phyloP scores from a whole-genome alignment of 352 stramenopile species.

The Globisporangium echinulatum region DNA sequence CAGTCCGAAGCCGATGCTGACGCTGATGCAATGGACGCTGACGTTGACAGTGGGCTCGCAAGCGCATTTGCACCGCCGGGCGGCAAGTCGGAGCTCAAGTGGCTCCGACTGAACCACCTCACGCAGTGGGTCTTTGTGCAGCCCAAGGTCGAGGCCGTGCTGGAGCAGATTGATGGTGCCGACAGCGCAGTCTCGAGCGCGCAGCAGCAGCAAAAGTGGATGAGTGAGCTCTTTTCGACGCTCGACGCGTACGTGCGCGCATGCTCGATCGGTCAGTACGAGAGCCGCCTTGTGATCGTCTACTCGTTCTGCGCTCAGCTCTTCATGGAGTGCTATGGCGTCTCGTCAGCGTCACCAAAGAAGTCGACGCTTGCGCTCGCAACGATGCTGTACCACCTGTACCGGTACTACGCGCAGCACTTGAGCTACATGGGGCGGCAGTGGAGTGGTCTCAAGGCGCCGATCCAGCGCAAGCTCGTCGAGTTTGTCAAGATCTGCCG shows the following conservation, averaged over 20 bases:
- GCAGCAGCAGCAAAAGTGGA: slow-evolving; percentile 54
- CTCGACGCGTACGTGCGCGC: slow-evolving; percentile 90
- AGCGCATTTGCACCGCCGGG: slow-evolving; percentile 1
- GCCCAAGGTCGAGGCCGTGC: slow-evolving; percentile 4
- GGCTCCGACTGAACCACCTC: slow-evolving; percentile 55
- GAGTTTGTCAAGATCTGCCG: slow-evolving; percentile 97
- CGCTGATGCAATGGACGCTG: neutral
- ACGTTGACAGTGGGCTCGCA: slow-evolving; percentile 6
- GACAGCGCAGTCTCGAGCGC: neutral
- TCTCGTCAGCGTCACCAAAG: slow-evolving; percentile 2
- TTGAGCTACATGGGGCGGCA: slow-evolving; percentile 71
- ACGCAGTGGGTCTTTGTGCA: slow-evolving; percentile 60
- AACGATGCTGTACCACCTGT: slow-evolving; percentile 91
- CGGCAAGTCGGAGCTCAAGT: slow-evolving; percentile 30
- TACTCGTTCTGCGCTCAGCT: slow-evolving; percentile 85
- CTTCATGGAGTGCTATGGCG: slow-evolving; percentile 68
- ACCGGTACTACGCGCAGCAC: slow-evolving; percentile 94
- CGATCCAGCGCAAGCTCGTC: slow-evolving; percentile 96
- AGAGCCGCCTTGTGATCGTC: slow-evolving; percentile 84
- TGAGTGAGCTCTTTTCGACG: slow-evolving; percentile 80
- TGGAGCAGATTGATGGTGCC: neutral
- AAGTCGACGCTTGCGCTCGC: slow-evolving; percentile 50
- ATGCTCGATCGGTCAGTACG: slow-evolving; percentile 88
- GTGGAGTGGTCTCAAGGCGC: slow-evolving; percentile 83
- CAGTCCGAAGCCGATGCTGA: slow-evolving; percentile 57